phyloP scores from a whole-genome alignment of 768 basidiomycete genomes.

The Pleurotus tuoliensis region DNA sequence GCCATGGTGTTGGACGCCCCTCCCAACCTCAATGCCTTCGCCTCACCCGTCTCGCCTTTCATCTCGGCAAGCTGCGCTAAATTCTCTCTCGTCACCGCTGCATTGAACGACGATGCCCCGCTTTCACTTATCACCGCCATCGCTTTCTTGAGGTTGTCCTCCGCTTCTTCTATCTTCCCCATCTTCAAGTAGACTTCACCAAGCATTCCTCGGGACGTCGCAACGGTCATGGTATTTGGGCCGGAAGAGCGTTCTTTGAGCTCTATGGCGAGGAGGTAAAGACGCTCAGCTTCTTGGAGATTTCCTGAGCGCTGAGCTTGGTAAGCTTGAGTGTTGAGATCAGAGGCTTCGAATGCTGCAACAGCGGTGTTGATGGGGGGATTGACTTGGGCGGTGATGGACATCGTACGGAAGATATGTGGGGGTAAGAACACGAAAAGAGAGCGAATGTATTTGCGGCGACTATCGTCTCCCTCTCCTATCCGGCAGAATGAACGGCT shows the following conservation, averaged over 20 bases:
- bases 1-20: neutral
- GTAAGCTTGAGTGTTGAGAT: conserved; percentile 6
- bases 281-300: conserved; percentile 22
- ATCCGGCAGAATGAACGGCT: too few species aligned
- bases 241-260: conserved; percentile 22
- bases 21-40: neutral
- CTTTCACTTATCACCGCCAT: conserved; percentile 16
- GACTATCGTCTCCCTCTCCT: too few species aligned
- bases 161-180: conserved; percentile 31
- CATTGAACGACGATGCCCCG: conserved; percentile 14
- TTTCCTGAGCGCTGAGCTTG: neutral
- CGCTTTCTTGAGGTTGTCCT: conserved; percentile 31
- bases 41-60: neutral
- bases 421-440: too few species aligned
- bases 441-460: too few species aligned
- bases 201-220: conserved; percentile 27
- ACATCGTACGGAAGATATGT: too few species aligned
- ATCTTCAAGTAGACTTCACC: conserved; percentile 31
- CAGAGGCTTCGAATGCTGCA: neutral
- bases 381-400: neutral
- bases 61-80: neutral
- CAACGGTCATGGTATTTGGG: conserved; percentile 17
- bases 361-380: neutral
- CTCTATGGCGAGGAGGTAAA: conserved; percentile 26
- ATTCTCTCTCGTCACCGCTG: neutral